Evolutionary conservation across 352 stramenopile species (phyloP).

Genomic region (Phytopythium sindhum): DNA sequence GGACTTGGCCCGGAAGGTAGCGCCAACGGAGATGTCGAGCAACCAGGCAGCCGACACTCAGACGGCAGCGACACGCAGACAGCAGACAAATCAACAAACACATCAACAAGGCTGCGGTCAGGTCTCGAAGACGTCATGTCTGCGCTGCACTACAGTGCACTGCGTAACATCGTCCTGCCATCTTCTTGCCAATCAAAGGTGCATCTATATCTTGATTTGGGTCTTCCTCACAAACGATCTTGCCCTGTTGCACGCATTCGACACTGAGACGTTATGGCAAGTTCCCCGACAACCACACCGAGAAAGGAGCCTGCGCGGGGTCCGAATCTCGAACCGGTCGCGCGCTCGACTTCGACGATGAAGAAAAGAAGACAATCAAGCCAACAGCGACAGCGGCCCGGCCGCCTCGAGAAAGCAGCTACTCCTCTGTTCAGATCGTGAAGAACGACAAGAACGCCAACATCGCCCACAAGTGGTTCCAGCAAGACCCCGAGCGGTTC

Average conservation of each 20-base stretch:
- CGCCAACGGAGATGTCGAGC: too few relatives aligned
- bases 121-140: not conserved
- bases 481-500: not conserved
- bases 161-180: too few relatives aligned
- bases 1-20: too few relatives aligned
- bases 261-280: not conserved
- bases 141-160: too few relatives aligned
- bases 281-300: not conserved
- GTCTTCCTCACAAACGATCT: too few relatives aligned
- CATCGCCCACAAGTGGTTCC: slow-evolving; percentile 1
- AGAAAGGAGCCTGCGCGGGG: not conserved
- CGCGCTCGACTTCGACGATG: not conserved
- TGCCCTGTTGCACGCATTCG: not conserved
- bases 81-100: too few relatives aligned
- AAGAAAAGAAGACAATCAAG: not conserved
- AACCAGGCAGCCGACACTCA: too few relatives aligned
- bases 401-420: not conserved
- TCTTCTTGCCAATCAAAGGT: too few relatives aligned
- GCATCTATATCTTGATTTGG: not conserved
- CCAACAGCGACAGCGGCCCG: not conserved
- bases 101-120: slow-evolving; percentile 8
- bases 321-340: not conserved
- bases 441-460: slow-evolving; percentile 5
- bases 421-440: not conserved
- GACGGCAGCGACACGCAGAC: too few relatives aligned